Evolutionary conservation across 2,329 filamentous ascomycete species (phyloP).

Genomic region (Fusarium luffae): DNA sequence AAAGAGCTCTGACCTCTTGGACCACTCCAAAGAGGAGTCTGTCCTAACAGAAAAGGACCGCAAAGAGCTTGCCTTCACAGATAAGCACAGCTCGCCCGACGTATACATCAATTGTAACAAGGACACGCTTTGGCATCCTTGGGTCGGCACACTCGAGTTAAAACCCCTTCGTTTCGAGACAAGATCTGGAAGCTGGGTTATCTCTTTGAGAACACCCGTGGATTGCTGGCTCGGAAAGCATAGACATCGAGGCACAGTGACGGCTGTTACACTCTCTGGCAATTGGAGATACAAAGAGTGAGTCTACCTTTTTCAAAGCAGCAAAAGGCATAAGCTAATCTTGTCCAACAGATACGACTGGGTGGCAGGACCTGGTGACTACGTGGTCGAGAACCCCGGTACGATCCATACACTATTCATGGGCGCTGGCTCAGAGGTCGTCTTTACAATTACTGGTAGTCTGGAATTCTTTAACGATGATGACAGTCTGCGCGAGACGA

Average conservation of each 20-base stretch:
- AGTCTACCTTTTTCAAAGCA: background rate
- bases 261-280: background rate
- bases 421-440: background rate
- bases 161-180: background rate
- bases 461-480: constrained; percentile 5
- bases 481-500: constrained; percentile 1
- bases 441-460: constrained; percentile 1
- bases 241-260: background rate
- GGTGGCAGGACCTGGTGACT: background rate
- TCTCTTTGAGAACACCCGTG: background rate
- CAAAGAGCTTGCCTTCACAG: background rate
- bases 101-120: constrained; percentile 2
- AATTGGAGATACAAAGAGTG: constrained; percentile 16
- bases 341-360: background rate
- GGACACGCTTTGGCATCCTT: constrained; percentile 1
- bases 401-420: background rate
- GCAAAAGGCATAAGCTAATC: no score
- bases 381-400: constrained; percentile 2
- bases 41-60: constrained; percentile 8
- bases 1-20: constrained; percentile 7
- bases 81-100: constrained; percentile 10
- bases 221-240: constrained; percentile 12
- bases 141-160: background rate
- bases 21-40: background rate
- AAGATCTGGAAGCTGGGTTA: background rate